A percentile compares a stretch with the other conserved stretches of the same genome.
phyloP scores from a whole-genome alignment of 345 rosid genomes.

The Lepidium africanum region DNA sequence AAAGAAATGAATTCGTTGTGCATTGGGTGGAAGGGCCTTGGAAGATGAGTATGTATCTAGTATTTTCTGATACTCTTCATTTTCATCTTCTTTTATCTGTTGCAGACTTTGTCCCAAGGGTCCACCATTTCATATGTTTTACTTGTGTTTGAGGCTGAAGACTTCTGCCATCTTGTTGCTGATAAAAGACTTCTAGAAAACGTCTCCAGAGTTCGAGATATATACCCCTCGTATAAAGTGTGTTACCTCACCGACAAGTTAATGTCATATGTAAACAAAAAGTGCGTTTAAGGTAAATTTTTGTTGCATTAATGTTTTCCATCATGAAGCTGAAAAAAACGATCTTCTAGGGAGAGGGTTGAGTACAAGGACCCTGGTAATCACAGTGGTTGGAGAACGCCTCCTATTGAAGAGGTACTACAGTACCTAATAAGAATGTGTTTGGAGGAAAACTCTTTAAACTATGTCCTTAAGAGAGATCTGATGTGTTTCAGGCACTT shows the following conservation, averaged over 20 bases:
- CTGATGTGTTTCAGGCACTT: conserved; percentile 40
- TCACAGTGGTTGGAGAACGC: conserved; percentile 42
- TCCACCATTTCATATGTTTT: conserved; percentile 47
- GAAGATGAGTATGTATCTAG: not conserved
- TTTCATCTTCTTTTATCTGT: conserved; percentile 12
- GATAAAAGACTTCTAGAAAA: conserved; percentile 46
- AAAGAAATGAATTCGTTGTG: not conserved
- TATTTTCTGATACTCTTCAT: not conserved
- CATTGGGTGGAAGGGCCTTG: not conserved
- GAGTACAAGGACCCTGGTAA: conserved; percentile 53
- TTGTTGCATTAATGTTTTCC: not conserved
- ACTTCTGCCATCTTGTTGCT: conserved; percentile 66
- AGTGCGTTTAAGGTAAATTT: conserved; percentile 34
- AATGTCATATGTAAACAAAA: conserved; percentile 61
- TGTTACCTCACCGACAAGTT: conserved; percentile 81
- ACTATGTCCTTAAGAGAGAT: not conserved
- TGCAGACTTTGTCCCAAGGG: conserved; percentile 46
- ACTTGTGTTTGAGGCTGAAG: conserved; percentile 70
- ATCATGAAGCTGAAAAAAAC: not conserved
- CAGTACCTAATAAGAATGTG: not conserved
- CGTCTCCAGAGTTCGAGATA: conserved; percentile 45
- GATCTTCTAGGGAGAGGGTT: conserved; percentile 54
- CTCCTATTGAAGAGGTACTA: conserved; percentile 79
- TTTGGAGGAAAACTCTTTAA: not conserved
- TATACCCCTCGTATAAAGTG: conserved; percentile 62